Percentiles rank a stretch among this genome's conserved stretches.
Conservation (phyloP, 1,284 basidiomycete species). For the Hymenochaete sp. region DNA sequence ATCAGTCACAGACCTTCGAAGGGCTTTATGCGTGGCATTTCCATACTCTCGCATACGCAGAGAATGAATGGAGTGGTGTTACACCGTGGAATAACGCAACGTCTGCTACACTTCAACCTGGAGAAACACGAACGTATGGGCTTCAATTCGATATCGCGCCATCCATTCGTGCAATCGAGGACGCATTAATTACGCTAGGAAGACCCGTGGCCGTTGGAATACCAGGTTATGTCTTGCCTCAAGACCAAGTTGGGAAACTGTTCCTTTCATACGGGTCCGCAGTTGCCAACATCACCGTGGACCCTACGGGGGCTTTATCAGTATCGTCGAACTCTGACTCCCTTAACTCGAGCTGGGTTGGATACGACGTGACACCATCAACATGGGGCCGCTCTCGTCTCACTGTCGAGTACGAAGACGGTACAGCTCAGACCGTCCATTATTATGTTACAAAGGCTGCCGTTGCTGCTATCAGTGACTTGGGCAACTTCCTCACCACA, state of each 20-base stretch:
- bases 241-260: conserved; percentile 42
- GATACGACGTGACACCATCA: conserved; percentile 39
- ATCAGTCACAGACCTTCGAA: conserved; percentile 55
- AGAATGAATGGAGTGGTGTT: conserved; percentile 45
- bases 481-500: conserved; percentile 49
- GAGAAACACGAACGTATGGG: conserved; percentile 44
- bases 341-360: conserved; percentile 36
- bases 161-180: conserved; percentile 44
- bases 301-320: conserved; percentile 40
- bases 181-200: conserved; percentile 32
- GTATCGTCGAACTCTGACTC: conserved; percentile 39
- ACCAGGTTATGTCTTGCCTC: conserved; percentile 46
- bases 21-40: conserved; percentile 54
- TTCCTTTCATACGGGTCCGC: conserved; percentile 40
- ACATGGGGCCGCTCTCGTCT: conserved; percentile 45
- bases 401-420: conserved; percentile 43
- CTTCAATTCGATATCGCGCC: conserved; percentile 42
- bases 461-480: conserved; percentile 36
- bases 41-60: conserved; percentile 49
- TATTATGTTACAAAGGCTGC: conserved; percentile 45
- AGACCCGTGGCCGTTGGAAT: conserved; percentile 46
- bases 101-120: conserved; percentile 39
- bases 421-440: conserved; percentile 44
- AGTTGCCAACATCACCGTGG: conserved; percentile 36
- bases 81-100: conserved; percentile 50